Evolutionary conservation across 2,329 filamentous ascomycete species (phyloP).

Genomic region (Pseudogymnoascus pannorum): DNA sequence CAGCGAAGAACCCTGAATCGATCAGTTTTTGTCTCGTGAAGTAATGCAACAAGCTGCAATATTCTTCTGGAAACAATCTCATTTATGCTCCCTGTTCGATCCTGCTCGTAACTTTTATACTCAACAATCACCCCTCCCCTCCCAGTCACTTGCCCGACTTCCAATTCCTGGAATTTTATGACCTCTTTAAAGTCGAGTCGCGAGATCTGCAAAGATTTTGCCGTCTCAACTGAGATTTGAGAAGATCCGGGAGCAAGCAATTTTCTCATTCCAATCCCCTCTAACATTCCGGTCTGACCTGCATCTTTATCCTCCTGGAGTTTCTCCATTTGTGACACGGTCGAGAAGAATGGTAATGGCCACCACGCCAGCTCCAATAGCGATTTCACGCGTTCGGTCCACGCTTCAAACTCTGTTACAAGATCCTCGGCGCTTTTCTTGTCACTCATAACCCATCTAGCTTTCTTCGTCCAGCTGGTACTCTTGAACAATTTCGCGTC

Average conservation of each 20-base stretch:
- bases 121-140: not conserved
- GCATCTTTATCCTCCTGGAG: not conserved
- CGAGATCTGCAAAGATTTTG: not conserved
- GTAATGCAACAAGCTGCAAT: slow-evolving; percentile 1
- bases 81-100: not conserved
- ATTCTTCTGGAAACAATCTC: not conserved
- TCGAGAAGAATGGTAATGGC: not conserved
- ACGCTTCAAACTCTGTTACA: not conserved
- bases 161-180: not conserved
- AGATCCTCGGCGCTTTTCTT: not conserved
- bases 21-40: not conserved
- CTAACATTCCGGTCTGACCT: not conserved
- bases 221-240: not conserved
- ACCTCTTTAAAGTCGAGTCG: not conserved
- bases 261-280: slow-evolving; percentile 1
- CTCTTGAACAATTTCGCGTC: not conserved
- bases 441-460: not conserved
- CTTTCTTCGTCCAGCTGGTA: not conserved
- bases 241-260: not conserved
- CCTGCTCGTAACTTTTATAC: not conserved
- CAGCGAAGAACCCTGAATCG: not conserved
- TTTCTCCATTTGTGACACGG: slow-evolving; percentile 1
- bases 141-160: not conserved
- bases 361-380: not conserved
- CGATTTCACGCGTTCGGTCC: not conserved